Conservation (phyloP, 2,329 filamentous ascomycete species). For the Fusarium pseudocircinatum region DNA sequence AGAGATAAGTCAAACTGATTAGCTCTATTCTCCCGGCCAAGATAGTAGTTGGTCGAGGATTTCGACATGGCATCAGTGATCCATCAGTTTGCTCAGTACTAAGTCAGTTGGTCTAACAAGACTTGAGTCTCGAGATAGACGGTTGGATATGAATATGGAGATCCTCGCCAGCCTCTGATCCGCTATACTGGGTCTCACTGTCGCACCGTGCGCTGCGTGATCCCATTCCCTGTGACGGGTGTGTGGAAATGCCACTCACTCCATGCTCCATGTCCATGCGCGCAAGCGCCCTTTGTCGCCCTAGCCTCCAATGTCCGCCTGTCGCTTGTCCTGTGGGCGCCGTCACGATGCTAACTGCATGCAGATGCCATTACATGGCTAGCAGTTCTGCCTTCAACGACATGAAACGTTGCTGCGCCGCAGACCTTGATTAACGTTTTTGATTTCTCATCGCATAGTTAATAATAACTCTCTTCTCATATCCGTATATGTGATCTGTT, state of each 20-base stretch:
- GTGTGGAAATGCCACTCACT: slow-evolving; percentile 14
- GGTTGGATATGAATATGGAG: not conserved
- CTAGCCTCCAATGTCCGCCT: not conserved
- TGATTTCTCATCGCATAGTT: not conserved
- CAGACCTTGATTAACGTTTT: not conserved
- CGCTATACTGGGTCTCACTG: slow-evolving; percentile 40
- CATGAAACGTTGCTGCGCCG: slow-evolving; percentile 34
- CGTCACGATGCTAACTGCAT: slow-evolving; percentile 35
- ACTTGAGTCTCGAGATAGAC: not conserved
- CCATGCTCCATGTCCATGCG: slow-evolving; percentile 8
- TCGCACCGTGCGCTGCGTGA: slow-evolving; percentile 39
- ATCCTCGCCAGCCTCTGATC: slow-evolving; percentile 33
- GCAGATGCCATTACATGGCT: slow-evolving; percentile 32
- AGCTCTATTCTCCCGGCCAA: not conserved
- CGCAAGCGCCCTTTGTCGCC: slow-evolving; percentile 23
- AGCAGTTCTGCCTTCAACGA: slow-evolving; percentile 31
- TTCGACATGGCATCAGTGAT: not conserved
- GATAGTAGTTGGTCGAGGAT: not conserved
- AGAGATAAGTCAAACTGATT: not conserved
- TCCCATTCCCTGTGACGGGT: slow-evolving; percentile 30
- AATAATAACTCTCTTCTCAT: not conserved
- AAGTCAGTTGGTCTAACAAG: not conserved
- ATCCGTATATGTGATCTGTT: not conserved
- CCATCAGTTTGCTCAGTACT: not conserved
- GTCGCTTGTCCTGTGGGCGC: slow-evolving; percentile 19